Percentiles rank a stretch among this genome's conserved stretches.
These are phyloP conservation scores for Fusarium compactum DNA, from an alignment of 2,329 filamentous ascomycete genomes.

Conservation along the genomic window DNA sequence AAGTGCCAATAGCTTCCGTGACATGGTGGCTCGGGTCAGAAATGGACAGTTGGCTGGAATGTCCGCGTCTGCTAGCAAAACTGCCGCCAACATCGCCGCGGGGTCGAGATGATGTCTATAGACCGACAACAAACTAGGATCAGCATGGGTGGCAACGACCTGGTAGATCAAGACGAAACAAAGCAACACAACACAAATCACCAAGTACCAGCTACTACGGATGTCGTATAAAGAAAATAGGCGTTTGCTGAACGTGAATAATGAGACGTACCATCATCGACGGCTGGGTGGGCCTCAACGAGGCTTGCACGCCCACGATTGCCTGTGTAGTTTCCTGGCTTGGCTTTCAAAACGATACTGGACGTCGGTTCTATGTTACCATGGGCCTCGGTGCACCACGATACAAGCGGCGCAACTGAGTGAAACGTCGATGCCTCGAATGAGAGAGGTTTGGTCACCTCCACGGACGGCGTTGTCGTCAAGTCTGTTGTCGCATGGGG, in stretches of 20 bases:
- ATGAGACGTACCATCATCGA: constrained; percentile 64
- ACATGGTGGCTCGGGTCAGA: constrained; percentile 94
- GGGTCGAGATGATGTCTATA: constrained; percentile 69
- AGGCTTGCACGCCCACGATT: constrained; percentile 52
- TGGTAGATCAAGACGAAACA: constrained; percentile 6
- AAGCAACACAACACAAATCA: constrained; percentile 7
- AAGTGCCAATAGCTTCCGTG: constrained; percentile 90
- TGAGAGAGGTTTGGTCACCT: constrained; percentile 49
- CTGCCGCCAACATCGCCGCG: constrained; percentile 67
- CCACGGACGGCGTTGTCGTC: constrained; percentile 49
- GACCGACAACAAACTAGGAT: constrained; percentile 35
- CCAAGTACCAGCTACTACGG: not conserved
- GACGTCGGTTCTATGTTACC: constrained; percentile 44
- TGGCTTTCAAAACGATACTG: constrained; percentile 44
- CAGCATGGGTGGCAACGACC: constrained; percentile 40
- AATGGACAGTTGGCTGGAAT: constrained; percentile 72
- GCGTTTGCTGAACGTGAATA: constrained; percentile 21
- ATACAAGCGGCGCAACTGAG: constrained; percentile 40
- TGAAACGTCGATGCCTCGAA: constrained; percentile 39
- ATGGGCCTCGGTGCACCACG: constrained; percentile 48
- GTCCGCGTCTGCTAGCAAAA: constrained; percentile 70
- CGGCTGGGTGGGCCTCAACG: constrained; percentile 53
- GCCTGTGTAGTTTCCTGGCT: constrained; percentile 44
- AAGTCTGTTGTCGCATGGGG: constrained; percentile 53
- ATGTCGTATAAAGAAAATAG: constrained; percentile 6